Evolutionary conservation across 495 filamentous ascomycete species (phyloP).

Genomic region (Endocarpon pusillum): DNA sequence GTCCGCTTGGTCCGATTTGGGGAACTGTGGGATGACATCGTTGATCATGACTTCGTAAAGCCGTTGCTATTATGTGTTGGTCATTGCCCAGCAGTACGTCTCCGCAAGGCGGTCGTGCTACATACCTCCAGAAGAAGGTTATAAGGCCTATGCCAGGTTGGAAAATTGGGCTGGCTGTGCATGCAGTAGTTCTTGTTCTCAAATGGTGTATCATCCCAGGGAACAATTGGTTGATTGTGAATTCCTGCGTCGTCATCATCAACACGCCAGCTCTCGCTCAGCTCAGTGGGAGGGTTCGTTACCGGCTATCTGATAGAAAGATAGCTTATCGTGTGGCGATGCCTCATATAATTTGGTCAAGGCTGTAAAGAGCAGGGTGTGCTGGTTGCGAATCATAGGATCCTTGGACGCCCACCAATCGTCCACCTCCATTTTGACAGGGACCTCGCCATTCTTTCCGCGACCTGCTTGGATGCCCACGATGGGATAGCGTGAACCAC

Average conservation of each 20-base stretch:
- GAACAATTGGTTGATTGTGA: neutral
- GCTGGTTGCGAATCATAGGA: constrained; percentile 3
- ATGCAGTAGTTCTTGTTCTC: neutral
- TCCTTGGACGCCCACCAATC: constrained; percentile 5
- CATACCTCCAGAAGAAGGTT: constrained; percentile 2
- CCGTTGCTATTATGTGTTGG: no score
- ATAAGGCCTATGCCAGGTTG: constrained; percentile 6
- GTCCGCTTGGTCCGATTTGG: neutral
- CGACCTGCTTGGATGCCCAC: constrained; percentile 4
- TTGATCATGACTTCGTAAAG: neutral
- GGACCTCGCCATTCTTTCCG: constrained; percentile 4
- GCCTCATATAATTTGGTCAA: constrained; percentile 3
- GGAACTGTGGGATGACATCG: neutral
- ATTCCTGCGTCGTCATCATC: no score
- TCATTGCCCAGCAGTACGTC: neutral
- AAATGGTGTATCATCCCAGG: neutral
- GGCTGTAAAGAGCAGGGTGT: constrained; percentile 2
- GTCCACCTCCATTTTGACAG: constrained; percentile 4
- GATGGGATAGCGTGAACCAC: constrained; percentile 8
- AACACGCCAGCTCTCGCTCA: no score
- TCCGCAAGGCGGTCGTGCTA: neutral
- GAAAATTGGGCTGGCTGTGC: neutral
- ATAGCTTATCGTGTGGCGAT: neutral
- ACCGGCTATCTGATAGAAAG: neutral
- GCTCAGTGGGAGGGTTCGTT: neutral